phyloP scores from a whole-genome alignment of 768 basidiomycete genomes.

The Rhodotorula graminis region DNA sequence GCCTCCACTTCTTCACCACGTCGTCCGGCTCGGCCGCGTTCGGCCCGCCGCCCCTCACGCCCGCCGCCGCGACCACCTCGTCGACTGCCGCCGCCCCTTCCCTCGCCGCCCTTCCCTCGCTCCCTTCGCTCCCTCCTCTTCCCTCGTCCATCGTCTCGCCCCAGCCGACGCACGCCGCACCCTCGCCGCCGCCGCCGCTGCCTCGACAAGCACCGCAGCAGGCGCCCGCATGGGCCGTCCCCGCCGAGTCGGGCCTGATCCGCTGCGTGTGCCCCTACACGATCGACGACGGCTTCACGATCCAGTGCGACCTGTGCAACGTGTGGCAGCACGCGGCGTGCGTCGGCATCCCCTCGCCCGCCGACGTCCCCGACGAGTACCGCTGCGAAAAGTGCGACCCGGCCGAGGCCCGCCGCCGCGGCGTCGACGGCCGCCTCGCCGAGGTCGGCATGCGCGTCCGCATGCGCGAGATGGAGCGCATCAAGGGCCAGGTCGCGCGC shows the following conservation, averaged over 20 bases:
- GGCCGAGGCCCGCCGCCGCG: conserved; percentile 35
- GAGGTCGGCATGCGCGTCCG: conserved; percentile 50
- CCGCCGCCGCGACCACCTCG: not conserved
- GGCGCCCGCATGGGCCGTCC: conserved; percentile 24
- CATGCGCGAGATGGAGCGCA: conserved; percentile 31
- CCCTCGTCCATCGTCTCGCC: conserved; percentile 3
- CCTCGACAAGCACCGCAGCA: not conserved
- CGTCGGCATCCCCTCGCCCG: conserved; percentile 46
- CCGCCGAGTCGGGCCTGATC: conserved; percentile 43
- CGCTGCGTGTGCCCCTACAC: conserved; percentile 69
- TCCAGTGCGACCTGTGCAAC: conserved; percentile 75
- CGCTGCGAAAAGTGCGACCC: conserved; percentile 67
- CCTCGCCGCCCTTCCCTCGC: conserved; percentile 10
- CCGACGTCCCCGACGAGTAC: conserved; percentile 66
- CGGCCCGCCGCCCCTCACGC: not conserved
- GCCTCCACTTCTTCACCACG: not conserved
- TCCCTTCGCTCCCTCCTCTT: conserved; percentile 11
- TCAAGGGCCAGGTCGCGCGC: conserved; percentile 5
- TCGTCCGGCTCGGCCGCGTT: not conserved
- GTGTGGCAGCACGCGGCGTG: conserved; percentile 82
- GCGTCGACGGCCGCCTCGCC: conserved; percentile 55
- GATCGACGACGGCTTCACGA: conserved; percentile 76
- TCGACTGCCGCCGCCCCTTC: not conserved
- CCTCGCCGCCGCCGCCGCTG: not conserved
- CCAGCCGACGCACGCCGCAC: not conserved